Evolutionary conservation across 768 basidiomycete species (phyloP).

Genomic region (Termitomyces sp.): DNA sequence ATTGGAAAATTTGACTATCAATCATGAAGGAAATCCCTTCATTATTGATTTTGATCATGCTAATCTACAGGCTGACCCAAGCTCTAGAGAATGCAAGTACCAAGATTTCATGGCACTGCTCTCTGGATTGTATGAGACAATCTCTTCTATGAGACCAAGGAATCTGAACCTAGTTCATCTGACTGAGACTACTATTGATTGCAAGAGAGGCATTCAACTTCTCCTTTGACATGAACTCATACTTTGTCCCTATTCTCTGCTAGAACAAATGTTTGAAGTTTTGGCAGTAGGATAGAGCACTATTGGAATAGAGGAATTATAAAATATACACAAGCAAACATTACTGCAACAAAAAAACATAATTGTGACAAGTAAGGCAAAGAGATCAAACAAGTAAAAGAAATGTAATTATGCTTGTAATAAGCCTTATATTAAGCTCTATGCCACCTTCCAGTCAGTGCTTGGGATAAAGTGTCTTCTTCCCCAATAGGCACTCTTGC

Average conservation of each 20-base stretch:
- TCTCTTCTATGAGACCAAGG: neutral
- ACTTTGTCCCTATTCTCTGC: neutral
- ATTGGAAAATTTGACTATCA: neutral
- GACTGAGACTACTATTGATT: neutral
- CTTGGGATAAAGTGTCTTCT: neutral
- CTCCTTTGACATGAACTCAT: no score
- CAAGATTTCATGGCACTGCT: neutral
- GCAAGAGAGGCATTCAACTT: neutral
- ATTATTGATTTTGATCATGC: neutral
- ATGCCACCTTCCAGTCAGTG: no score
- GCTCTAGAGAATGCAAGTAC: neutral
- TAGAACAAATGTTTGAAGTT: neutral
- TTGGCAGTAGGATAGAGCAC: neutral
- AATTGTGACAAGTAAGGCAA: neutral
- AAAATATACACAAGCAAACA: neutral
- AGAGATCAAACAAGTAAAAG: neutral
- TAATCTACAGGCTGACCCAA: neutral
- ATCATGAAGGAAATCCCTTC: neutral
- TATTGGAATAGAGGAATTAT: neutral
- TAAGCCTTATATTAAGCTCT: no score
- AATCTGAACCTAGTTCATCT: neutral
- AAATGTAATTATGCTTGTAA: no score
- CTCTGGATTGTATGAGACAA: neutral
- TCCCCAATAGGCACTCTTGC: neutral
- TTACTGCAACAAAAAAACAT: neutral